Percentiles rank a stretch among this genome's conserved stretches.
phyloP scores from a whole-genome alignment of 2,329 filamentous ascomycete genomes.

The Aspergillus tanneri region DNA sequence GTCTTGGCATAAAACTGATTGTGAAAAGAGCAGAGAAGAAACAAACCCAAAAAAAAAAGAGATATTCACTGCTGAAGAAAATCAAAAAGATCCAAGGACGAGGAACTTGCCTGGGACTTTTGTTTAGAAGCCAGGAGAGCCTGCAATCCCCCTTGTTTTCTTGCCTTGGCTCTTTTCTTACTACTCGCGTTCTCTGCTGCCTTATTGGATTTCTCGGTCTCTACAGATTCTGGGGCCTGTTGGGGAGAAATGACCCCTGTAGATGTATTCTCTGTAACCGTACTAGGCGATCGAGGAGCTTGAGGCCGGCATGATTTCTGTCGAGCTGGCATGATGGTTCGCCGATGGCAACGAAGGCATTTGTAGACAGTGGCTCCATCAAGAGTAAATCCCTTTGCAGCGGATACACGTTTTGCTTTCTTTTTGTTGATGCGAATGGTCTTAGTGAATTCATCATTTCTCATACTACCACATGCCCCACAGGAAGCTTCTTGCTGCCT shows the following conservation, averaged over 20 bases:
- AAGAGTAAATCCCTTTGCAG: conserved; percentile 11
- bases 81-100: conserved; percentile 53
- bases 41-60: not conserved
- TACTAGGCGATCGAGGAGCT: conserved; percentile 11
- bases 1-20: conserved; percentile 22
- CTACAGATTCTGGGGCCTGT: conserved; percentile 7
- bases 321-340: conserved; percentile 29
- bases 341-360: conserved; percentile 39
- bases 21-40: conserved; percentile 7
- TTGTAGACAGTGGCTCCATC: conserved; percentile 35
- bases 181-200: conserved; percentile 47
- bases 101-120: conserved; percentile 28
- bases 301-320: conserved; percentile 17
- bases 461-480: conserved; percentile 41
- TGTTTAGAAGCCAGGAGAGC: conserved; percentile 51
- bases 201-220: conserved; percentile 21
- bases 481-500: conserved; percentile 38
- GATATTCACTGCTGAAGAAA: conserved; percentile 49
- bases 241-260: conserved; percentile 11
- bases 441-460: conserved; percentile 33
- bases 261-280: conserved; percentile 12
- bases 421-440: conserved; percentile 27
- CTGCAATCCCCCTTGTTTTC: conserved; percentile 55
- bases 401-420: conserved; percentile 13
- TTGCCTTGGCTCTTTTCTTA: conserved; percentile 56